These are phyloP conservation scores for Auricularia cornea DNA, from an alignment of 768 basidiomycete genomes.

Conservation along the genomic window DNA sequence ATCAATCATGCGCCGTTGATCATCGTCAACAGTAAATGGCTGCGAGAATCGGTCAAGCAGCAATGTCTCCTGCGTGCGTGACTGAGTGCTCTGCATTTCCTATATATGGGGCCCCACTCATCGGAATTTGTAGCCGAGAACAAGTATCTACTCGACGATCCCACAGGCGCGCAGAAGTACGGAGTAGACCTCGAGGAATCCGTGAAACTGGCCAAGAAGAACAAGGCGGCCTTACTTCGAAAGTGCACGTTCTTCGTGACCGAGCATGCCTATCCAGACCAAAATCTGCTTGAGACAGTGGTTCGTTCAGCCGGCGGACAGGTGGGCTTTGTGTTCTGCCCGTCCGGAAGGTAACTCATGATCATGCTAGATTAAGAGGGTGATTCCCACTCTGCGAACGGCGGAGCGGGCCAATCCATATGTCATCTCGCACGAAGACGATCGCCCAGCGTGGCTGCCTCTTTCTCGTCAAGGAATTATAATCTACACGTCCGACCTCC, in stretches of 20 bases:
- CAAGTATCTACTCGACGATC: constrained; percentile 52
- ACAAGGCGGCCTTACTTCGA: constrained; percentile 48
- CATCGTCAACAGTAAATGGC: constrained; percentile 64
- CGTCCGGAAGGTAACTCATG: too few species aligned
- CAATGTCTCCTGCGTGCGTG: constrained; percentile 57
- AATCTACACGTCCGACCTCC: constrained; percentile 65
- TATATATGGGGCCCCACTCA: constrained; percentile 1
- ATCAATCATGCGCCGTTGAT: constrained; percentile 52
- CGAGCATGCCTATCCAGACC: constrained; percentile 47
- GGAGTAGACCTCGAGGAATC: constrained; percentile 55
- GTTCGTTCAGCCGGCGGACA: constrained; percentile 63
- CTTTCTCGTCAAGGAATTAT: constrained; percentile 40
- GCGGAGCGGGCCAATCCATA: constrained; percentile 32
- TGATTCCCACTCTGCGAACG: neutral
- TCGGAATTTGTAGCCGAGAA: constrained; percentile 48
- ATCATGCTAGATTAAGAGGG: constrained; percentile 22
- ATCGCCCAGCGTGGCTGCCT: constrained; percentile 57
- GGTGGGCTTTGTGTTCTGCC: too few species aligned
- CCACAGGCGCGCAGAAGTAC: constrained; percentile 55
- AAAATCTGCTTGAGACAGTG: constrained; percentile 52
- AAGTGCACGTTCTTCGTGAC: constrained; percentile 71
- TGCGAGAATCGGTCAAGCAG: constrained; percentile 45
- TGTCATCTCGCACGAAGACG: constrained; percentile 60
- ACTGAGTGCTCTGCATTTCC: too few species aligned
- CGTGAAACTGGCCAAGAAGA: constrained; percentile 46